Evolutionary conservation across 2,329 filamentous ascomycete genomes (phyloP).

Genomic region (Zymoseptoria brevis): DNA sequence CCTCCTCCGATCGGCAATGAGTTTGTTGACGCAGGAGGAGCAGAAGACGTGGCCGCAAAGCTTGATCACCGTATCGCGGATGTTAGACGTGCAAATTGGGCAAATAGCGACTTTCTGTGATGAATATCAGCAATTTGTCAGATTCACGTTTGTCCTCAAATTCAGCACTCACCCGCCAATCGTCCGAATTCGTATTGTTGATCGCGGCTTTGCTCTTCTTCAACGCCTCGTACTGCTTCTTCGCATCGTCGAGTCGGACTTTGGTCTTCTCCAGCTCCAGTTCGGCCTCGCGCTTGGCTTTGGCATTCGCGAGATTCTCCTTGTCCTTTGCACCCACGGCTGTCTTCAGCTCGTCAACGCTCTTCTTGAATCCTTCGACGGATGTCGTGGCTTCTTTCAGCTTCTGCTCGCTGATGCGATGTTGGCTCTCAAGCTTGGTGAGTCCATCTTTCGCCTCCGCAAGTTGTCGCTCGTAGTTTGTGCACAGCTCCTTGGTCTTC

Average conservation of each 20-base stretch:
- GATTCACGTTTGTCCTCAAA: background rate
- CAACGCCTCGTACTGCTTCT: constrained; percentile 79
- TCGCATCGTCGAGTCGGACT: constrained; percentile 65
- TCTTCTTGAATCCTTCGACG: constrained; percentile 64
- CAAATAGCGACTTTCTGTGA: constrained; percentile 68
- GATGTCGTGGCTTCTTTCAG: constrained; percentile 61
- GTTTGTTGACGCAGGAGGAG: constrained; percentile 79
- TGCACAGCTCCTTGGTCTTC: constrained; percentile 64
- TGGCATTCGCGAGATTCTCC: constrained; percentile 55
- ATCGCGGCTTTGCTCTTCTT: constrained; percentile 65
- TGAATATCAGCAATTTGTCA: background rate
- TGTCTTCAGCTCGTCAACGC: constrained; percentile 68
- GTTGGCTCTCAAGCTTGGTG: constrained; percentile 59
- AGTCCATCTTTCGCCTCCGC: constrained; percentile 75
- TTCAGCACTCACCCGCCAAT: constrained; percentile 66
- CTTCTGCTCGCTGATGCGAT: constrained; percentile 66
- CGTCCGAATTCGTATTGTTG: constrained; percentile 69
- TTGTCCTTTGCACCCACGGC: constrained; percentile 70
- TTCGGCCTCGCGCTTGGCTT: constrained; percentile 52
- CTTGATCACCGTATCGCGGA: constrained; percentile 90
- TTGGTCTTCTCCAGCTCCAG: constrained; percentile 72
- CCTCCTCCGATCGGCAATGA: constrained; percentile 79
- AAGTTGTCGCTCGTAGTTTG: constrained; percentile 85
- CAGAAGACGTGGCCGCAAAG: constrained; percentile 95
- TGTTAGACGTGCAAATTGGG: constrained; percentile 83